A percentile compares a stretch with the other conserved stretches of the same genome.
These are phyloP conservation scores for Leishmania braziliensis DNA, from an alignment of 208 protist species.

Conservation along the genomic window DNA sequence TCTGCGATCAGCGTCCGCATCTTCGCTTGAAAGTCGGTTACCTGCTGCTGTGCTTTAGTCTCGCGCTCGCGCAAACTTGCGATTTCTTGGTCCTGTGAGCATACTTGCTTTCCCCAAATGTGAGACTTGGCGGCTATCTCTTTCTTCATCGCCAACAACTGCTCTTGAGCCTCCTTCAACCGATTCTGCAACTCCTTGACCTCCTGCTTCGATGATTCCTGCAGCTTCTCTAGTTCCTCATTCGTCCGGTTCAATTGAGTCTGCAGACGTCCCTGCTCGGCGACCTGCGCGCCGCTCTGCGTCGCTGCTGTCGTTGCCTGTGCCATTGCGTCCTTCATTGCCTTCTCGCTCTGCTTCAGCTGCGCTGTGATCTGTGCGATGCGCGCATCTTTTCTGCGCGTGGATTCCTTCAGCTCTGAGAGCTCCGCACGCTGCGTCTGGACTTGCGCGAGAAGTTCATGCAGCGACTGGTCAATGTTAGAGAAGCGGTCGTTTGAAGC, in stretches of 20 bases:
- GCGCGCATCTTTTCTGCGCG: conserved; percentile 34
- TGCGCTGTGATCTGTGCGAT: conserved; percentile 29
- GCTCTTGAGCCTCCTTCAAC: conserved; percentile 12
- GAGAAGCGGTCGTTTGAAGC: conserved; percentile 45
- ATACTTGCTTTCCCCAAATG: conserved; percentile 7
- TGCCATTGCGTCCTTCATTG: conserved; percentile 8
- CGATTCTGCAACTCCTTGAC: conserved; percentile 10
- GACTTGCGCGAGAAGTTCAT: conserved; percentile 34
- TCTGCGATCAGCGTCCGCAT: conserved; percentile 14
- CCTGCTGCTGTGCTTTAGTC: conserved; percentile 19
- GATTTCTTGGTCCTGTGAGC: conserved; percentile 32
- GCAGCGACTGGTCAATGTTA: conserved; percentile 46
- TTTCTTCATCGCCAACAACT: conserved; percentile 29
- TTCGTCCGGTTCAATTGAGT: conserved; percentile 19
- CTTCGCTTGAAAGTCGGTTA: conserved; percentile 19
- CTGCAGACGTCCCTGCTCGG: conserved; percentile 4
- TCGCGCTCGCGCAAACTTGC: conserved; percentile 24
- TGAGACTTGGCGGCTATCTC: conserved; percentile 25
- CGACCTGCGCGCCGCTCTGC: background rate
- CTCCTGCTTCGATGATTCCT: conserved; percentile 8
- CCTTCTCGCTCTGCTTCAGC: conserved; percentile 26
- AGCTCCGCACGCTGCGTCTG: conserved; percentile 42
- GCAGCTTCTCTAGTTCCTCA: conserved; percentile 19
- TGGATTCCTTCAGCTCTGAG: conserved; percentile 27
- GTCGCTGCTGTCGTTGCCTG: background rate